Conservation (phyloP, 257 asterid species). For the Mitragyna speciosa region DNA sequence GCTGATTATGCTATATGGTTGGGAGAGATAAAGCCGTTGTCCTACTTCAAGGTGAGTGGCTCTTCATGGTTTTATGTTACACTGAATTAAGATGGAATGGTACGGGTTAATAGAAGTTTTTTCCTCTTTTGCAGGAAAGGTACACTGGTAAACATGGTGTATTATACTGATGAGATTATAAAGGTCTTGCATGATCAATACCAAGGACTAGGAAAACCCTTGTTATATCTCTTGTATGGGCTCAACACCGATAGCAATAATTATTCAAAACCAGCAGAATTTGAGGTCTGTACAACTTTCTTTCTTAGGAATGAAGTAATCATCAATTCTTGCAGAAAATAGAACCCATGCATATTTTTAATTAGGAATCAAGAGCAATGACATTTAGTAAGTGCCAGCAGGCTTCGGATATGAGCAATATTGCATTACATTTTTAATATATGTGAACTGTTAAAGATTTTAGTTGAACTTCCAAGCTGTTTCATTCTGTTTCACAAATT, state of each 20-base stretch:
- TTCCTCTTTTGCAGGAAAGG: constrained; percentile 58
- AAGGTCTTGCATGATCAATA: constrained; percentile 54
- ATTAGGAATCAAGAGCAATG: not conserved
- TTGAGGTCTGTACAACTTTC: constrained; percentile 55
- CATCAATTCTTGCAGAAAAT: constrained; percentile 4
- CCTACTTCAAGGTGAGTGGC: constrained; percentile 73
- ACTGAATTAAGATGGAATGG: constrained; percentile 1
- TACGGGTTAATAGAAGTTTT: constrained; percentile 10
- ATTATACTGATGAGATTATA: constrained; percentile 73
- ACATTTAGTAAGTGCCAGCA: not conserved
- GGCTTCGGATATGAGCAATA: not conserved
- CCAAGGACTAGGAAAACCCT: constrained; percentile 66
- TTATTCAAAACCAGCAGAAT: constrained; percentile 79
- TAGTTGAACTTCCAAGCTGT: no score
- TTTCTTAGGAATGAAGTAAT: not conserved
- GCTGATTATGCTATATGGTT: constrained; percentile 88
- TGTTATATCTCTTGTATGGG: constrained; percentile 86
- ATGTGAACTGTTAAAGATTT: no score
- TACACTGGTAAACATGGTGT: constrained; percentile 63
- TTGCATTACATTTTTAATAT: not conserved
- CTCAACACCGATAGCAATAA: constrained; percentile 86
- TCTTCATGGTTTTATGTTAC: not conserved
- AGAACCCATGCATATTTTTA: not conserved
- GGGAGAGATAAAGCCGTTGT: constrained; percentile 78
- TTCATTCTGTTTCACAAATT: no score